A percentile compares a stretch with the other conserved stretches of the same genome.
These are phyloP conservation scores for Calocybe cyanea DNA, from an alignment of 768 basidiomycete genomes.

Conservation along the genomic window DNA sequence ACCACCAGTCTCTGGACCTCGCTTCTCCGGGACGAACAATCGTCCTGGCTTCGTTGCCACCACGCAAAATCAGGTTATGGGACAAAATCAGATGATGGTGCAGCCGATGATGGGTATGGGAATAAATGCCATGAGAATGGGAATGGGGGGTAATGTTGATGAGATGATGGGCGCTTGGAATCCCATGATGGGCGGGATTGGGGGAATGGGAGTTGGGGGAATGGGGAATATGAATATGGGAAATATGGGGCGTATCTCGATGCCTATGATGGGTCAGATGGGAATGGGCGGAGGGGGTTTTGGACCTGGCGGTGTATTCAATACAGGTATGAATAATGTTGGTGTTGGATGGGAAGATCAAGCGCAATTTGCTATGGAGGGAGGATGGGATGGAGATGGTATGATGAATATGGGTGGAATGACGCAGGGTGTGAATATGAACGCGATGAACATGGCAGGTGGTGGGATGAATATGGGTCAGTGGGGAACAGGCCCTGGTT, in stretches of 20 bases:
- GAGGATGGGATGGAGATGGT: slow-evolving; percentile 27
- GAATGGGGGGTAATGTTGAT: slow-evolving; percentile 23
- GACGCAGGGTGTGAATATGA: slow-evolving; percentile 40
- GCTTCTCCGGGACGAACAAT: slow-evolving; percentile 14
- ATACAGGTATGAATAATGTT: slow-evolving; percentile 29
- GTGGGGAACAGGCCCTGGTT: slow-evolving; percentile 17
- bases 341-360: slow-evolving; percentile 33
- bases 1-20: slow-evolving; percentile 13
- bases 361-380: slow-evolving; percentile 27
- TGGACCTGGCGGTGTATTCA: slow-evolving; percentile 25
- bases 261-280: slow-evolving; percentile 25
- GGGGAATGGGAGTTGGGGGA: slow-evolving; percentile 14
- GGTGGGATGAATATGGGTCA: slow-evolving; percentile 43
- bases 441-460: slow-evolving; percentile 27
- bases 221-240: slow-evolving; percentile 26
- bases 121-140: slow-evolving; percentile 28
- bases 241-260: slow-evolving; percentile 19
- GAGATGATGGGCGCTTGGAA: slow-evolving; percentile 35
- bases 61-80: slow-evolving; percentile 23
- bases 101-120: slow-evolving; percentile 32
- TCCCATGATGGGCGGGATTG: slow-evolving; percentile 30
- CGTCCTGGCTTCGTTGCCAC: slow-evolving; percentile 23
- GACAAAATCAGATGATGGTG: slow-evolving; percentile 30
- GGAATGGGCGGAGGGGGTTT: slow-evolving; percentile 21
- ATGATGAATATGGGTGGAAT: slow-evolving; percentile 35